Conservation (phyloP, 139 green algal species). For the Limnomonas spitsbergensis region DNA sequence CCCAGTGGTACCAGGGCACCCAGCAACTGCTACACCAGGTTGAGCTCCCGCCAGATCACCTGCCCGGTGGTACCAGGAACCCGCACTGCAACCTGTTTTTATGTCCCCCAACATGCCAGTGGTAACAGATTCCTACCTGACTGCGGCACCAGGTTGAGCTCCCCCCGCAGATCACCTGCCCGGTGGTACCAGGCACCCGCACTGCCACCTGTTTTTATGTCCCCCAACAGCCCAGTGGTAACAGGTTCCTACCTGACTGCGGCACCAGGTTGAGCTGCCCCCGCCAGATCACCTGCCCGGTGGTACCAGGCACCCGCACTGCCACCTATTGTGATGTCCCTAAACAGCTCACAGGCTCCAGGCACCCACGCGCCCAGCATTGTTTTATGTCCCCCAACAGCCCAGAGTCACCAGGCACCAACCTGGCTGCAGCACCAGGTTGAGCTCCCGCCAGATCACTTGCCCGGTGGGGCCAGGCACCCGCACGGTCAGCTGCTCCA, state of each 20-base stretch:
- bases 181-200: neutral
- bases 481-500: neutral
- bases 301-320: neutral
- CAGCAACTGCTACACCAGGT: too few relatives aligned
- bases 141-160: conserved; percentile 9
- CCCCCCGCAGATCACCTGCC: neutral
- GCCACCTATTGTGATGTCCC: neutral
- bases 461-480: neutral
- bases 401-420: neutral
- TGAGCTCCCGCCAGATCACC: too few relatives aligned
- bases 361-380: neutral
- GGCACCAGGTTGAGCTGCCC: conserved; percentile 6
- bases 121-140: too few relatives aligned
- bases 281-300: neutral
- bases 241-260: neutral
- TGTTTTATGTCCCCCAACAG: too few relatives aligned
- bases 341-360: neutral
- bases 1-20: too few relatives aligned
- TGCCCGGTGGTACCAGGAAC: too few relatives aligned
- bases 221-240: too few relatives aligned
- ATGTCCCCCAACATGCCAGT: too few relatives aligned
- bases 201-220: neutral
- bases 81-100: too few relatives aligned
- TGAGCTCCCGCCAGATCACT: conserved; percentile 8
- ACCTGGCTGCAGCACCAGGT: conserved; percentile 8